Conservation (phyloP, 1,284 basidiomycete genomes). For the Microbotryum intermedium region DNA sequence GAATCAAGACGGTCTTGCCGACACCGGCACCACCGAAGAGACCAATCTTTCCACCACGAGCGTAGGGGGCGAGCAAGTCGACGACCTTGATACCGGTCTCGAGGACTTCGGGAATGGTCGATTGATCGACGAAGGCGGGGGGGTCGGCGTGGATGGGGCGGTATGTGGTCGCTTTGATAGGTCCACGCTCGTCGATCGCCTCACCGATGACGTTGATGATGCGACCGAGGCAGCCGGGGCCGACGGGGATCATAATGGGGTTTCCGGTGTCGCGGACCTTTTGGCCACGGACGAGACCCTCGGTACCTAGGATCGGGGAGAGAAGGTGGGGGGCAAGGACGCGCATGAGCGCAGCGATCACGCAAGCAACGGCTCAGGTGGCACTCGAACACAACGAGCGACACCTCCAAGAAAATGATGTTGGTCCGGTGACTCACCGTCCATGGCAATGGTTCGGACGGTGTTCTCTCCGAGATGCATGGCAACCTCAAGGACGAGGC, state of each 20-base stretch:
- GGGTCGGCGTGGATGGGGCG: conserved; percentile 90
- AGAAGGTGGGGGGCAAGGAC: not conserved
- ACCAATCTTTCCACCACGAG: conserved; percentile 99
- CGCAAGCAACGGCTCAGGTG: not conserved
- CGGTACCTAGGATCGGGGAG: conserved; percentile 50
- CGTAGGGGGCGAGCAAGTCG: conserved; percentile 96
- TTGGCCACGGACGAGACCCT: conserved; percentile 98
- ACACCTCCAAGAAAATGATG: not conserved
- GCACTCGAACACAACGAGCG: not conserved
- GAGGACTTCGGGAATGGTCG: conserved; percentile 92
- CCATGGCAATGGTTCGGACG: conserved; percentile 61
- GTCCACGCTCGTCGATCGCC: conserved; percentile 97
- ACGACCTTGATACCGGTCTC: conserved; percentile 99
- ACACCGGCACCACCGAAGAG: conserved; percentile 99
- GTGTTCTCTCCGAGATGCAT: conserved; percentile 98
- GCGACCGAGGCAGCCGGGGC: conserved; percentile 83
- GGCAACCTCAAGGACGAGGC: conserved; percentile 91
- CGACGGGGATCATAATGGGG: conserved; percentile 94
- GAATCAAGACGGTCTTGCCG: conserved; percentile 97
- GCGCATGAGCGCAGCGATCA: not conserved
- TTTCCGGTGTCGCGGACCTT: conserved; percentile 93
- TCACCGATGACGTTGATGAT: conserved; percentile 99
- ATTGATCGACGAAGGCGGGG: conserved; percentile 94
- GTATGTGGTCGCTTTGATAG: conserved; percentile 83
- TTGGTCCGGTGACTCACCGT: conserved; percentile 48